Percentiles rank a stretch among this genome's conserved stretches.
These are phyloP conservation scores for Tephrocybe sp. DNA, from an alignment of 768 basidiomycete genomes.

Conservation along the genomic window DNA sequence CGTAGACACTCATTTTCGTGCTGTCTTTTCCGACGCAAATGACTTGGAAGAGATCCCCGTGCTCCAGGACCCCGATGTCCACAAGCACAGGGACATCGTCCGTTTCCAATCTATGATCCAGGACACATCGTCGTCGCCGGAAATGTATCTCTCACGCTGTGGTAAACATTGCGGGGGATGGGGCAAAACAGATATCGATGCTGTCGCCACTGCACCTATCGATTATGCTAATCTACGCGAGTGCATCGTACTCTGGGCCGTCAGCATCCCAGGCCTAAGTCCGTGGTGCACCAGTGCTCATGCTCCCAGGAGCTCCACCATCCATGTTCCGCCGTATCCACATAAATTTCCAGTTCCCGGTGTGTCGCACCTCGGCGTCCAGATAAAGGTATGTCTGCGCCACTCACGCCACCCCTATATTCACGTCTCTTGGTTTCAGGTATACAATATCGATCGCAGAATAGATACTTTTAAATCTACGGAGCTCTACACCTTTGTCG, in stretches of 20 bases:
- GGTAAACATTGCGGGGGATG: conserved; percentile 64
- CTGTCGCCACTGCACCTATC: conserved; percentile 22
- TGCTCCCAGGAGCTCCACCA: conserved; percentile 6
- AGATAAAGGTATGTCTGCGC: conserved; percentile 55
- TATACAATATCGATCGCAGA: conserved; percentile 49
- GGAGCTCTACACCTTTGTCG: conserved; percentile 67
- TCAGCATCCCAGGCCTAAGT: conserved; percentile 68
- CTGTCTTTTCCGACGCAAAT: conserved; percentile 36
- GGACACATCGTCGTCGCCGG: conserved; percentile 71
- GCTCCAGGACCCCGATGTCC: conserved; percentile 48
- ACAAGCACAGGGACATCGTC: conserved; percentile 56
- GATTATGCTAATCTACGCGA: conserved; percentile 57
- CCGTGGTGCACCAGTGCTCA: conserved; percentile 47
- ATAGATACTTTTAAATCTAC: conserved; percentile 53
- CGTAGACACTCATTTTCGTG: conserved; percentile 46
- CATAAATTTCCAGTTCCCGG: conserved; percentile 67
- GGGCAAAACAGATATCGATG: conserved; percentile 48
- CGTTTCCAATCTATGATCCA: conserved; percentile 79
- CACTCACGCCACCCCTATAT: not conserved
- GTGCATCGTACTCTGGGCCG: conserved; percentile 66
- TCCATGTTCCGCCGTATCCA: conserved; percentile 23
- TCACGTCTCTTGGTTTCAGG: conserved; percentile 29
- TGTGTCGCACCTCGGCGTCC: conserved; percentile 60
- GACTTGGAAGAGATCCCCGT: conserved; percentile 54
- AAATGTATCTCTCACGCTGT: conserved; percentile 63